Percentiles rank a stretch among this genome's conserved stretches.
Conservation (phyloP, 371 early-diverging fungal genomes). For the Haplosporangium sp. region DNA sequence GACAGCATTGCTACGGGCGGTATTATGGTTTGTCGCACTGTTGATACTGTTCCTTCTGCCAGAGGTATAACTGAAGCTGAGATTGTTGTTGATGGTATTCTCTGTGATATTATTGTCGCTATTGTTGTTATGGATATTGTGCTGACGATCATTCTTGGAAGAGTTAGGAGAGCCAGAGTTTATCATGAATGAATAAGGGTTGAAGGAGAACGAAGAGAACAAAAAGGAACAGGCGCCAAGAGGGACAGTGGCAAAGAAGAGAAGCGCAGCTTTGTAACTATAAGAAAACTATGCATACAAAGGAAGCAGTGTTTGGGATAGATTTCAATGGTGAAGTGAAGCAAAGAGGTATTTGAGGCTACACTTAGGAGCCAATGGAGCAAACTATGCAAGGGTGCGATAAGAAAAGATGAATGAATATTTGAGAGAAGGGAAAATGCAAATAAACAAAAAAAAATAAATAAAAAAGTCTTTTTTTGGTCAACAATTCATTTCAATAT, state of each 20-base stretch:
- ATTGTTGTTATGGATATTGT: not conserved
- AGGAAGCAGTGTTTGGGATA: not conserved
- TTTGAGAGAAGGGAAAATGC: not conserved
- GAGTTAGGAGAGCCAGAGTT: conserved; percentile 23
- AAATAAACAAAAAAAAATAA: not conserved
- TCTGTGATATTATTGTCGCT: not conserved
- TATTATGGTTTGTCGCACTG: not conserved
- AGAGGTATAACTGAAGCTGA: not conserved
- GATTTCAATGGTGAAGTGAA: not conserved
- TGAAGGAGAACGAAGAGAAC: conserved; percentile 1
- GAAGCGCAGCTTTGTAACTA: not conserved
- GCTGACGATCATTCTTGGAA: conserved; percentile 13
- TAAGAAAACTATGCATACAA: not conserved
- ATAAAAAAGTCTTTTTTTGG: not conserved
- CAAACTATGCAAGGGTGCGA: not conserved
- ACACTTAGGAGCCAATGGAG: not conserved
- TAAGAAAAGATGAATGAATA: not conserved
- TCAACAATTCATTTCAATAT: not conserved
- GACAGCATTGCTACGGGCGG: conserved; percentile 2
- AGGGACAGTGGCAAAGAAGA: not conserved
- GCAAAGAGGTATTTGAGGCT: not conserved
- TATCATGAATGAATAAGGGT: conserved; percentile 26
- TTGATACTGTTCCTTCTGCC: not conserved
- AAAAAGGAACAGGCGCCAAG: not conserved
- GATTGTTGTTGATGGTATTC: not conserved